These are phyloP conservation scores for Candida buenavistaensis DNA, from an alignment of 1,139 yeast genomes.

Conservation along the genomic window DNA sequence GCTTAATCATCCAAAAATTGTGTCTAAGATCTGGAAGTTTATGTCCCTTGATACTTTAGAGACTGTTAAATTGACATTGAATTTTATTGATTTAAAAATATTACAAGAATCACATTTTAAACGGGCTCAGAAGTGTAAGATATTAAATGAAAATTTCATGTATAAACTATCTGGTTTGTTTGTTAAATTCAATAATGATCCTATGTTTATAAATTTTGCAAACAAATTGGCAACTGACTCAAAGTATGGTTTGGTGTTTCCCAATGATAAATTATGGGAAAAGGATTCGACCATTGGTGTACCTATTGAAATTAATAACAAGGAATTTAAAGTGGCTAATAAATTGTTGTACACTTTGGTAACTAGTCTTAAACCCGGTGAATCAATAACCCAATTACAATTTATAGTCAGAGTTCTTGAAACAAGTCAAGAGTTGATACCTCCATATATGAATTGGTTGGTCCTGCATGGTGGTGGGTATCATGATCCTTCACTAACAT, in stretches of 20 bases:
- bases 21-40: slow-evolving; percentile 65
- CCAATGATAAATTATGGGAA: slow-evolving; percentile 60
- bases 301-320: slow-evolving; percentile 41
- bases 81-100: slow-evolving; percentile 50
- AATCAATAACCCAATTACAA: slow-evolving; percentile 61
- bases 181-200: slow-evolving; percentile 20
- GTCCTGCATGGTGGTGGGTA: slow-evolving; percentile 55
- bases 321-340: slow-evolving; percentile 60
- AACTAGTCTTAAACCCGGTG: slow-evolving; percentile 78
- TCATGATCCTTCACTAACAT: slow-evolving; percentile 70
- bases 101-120: slow-evolving; percentile 62
- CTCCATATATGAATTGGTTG: slow-evolving; percentile 66
- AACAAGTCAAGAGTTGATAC: slow-evolving; percentile 66
- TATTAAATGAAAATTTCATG: slow-evolving; percentile 77
- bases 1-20: slow-evolving; percentile 54
- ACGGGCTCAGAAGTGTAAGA: slow-evolving; percentile 68
- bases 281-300: slow-evolving; percentile 22
- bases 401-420: slow-evolving; percentile 53
- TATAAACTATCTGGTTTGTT: slow-evolving; percentile 58
- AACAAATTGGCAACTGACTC: slow-evolving; percentile 49
- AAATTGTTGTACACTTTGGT: slow-evolving; percentile 64
- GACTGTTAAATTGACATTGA: slow-evolving; percentile 40
- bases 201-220: slow-evolving; percentile 48
- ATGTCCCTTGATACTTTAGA: slow-evolving; percentile 57
- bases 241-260: slow-evolving; percentile 62